Conservation (phyloP, 2,329 filamentous ascomycete species). For the Cladorrhinum sp. region DNA sequence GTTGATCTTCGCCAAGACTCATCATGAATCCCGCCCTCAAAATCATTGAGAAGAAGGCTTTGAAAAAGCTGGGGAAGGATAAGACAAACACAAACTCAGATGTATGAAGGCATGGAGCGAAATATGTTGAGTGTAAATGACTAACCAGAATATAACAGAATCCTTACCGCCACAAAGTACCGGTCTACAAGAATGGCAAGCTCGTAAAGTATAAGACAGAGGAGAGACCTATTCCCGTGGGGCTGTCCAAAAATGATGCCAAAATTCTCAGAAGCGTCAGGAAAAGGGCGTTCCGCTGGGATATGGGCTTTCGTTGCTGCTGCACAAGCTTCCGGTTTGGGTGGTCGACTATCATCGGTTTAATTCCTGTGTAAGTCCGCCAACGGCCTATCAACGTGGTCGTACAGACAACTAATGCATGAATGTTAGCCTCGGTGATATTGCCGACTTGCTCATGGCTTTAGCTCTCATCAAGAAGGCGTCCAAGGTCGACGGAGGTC, state of each 20-base stretch:
- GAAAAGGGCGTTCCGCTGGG: constrained; percentile 77
- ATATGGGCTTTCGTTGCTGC: constrained; percentile 74
- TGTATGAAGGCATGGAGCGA: constrained; percentile 15
- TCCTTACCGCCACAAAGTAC: constrained; percentile 82
- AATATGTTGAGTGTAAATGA: constrained; percentile 24
- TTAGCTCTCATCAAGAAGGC: constrained; percentile 72
- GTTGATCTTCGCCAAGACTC: constrained; percentile 6
- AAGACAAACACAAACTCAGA: constrained; percentile 26
- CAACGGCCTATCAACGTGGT: background rate
- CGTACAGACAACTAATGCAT: constrained; percentile 23
- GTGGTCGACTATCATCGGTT: constrained; percentile 81
- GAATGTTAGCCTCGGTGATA: constrained; percentile 65
- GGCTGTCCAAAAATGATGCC: constrained; percentile 78
- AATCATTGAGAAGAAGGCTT: constrained; percentile 22
- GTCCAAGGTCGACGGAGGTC: constrained; percentile 70
- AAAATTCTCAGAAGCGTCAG: constrained; percentile 83
- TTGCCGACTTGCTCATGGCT: constrained; percentile 69
- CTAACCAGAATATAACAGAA: constrained; percentile 55
- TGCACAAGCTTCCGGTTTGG: constrained; percentile 81
- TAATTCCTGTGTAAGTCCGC: constrained; percentile 71
- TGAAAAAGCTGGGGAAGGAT: constrained; percentile 20
- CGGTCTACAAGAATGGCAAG: constrained; percentile 65
- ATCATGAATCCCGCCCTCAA: constrained; percentile 26
- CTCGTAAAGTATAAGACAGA: constrained; percentile 74
- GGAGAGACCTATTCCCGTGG: constrained; percentile 79